Percentiles rank a stretch among this genome's conserved stretches.
phyloP scores from a whole-genome alignment of 2,329 filamentous ascomycete species.

The Ophiocordyceps sinensis region DNA sequence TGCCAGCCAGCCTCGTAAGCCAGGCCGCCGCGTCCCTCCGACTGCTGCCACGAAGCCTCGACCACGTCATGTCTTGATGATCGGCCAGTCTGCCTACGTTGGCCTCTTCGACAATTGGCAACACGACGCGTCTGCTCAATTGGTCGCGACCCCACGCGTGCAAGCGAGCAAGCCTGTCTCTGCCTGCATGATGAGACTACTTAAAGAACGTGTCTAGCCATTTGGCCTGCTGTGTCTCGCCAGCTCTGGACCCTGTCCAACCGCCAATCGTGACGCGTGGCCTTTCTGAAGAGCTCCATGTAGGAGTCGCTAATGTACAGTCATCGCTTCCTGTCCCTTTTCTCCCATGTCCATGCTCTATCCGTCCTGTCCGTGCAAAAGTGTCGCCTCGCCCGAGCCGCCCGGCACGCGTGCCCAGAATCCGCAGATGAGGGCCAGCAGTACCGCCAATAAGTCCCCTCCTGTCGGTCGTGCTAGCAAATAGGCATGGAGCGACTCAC shows the following conservation, averaged over 20 bases:
- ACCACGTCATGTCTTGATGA: neutral
- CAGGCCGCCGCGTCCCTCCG: no score
- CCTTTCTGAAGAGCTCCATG: neutral
- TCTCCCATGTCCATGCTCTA: neutral
- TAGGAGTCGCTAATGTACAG: neutral
- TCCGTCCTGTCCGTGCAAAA: neutral
- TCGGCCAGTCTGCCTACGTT: neutral
- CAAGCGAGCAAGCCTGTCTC: no score
- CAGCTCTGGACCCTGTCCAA: neutral
- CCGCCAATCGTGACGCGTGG: neutral
- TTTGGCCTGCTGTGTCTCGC: neutral
- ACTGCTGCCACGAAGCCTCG: no score
- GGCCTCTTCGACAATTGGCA: neutral
- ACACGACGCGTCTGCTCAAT: neutral
- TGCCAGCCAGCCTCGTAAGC: neutral
- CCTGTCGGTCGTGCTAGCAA: neutral
- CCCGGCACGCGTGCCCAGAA: neutral
- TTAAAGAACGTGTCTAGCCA: neutral
- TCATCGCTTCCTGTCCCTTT: neutral
- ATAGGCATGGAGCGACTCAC: constrained; percentile 16
- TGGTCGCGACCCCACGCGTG: neutral
- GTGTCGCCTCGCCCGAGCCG: neutral
- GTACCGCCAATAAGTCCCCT: neutral
- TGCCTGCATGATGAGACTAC: neutral
- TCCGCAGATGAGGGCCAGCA: neutral